phyloP scores from a whole-genome alignment of 2,329 filamentous ascomycete genomes.

The Pseudogymnoascus sp. region DNA sequence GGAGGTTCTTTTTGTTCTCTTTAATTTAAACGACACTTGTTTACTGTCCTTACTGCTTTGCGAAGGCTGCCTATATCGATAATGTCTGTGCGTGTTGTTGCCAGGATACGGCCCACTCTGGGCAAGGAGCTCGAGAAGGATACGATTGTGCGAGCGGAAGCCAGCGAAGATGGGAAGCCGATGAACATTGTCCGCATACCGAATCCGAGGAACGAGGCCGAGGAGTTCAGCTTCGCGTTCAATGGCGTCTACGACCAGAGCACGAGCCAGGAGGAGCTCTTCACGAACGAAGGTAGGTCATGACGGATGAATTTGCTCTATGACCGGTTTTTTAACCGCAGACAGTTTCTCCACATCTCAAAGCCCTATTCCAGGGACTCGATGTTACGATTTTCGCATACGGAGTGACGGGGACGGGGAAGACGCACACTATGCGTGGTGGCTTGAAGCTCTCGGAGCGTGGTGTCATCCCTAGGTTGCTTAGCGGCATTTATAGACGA shows the following conservation, averaged over 20 bases:
- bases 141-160: constrained; percentile 68
- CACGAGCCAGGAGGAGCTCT: constrained; percentile 78
- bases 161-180: constrained; percentile 52
- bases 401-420: constrained; percentile 86
- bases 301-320: constrained; percentile 1
- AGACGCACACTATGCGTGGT: constrained; percentile 94
- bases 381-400: constrained; percentile 90
- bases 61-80: constrained; percentile 2
- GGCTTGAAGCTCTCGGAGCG: constrained; percentile 79
- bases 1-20: constrained; percentile 7
- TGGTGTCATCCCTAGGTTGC: constrained; percentile 77
- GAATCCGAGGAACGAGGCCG: constrained; percentile 83
- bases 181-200: constrained; percentile 76
- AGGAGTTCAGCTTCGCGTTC: constrained; percentile 92
- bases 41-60: constrained; percentile 6
- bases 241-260: constrained; percentile 81
- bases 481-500: constrained; percentile 79
- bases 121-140: constrained; percentile 81
- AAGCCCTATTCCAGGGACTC: constrained; percentile 83
- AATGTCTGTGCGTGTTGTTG: constrained; percentile 77
- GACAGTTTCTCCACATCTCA: constrained; percentile 78
- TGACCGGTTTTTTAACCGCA: constrained; percentile 13
- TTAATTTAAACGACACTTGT: neutral
- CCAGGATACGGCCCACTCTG: constrained; percentile 81
- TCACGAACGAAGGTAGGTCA: constrained; percentile 72